phyloP scores from a whole-genome alignment of 2,329 filamentous ascomycete species.

The Penicillium sp. region DNA sequence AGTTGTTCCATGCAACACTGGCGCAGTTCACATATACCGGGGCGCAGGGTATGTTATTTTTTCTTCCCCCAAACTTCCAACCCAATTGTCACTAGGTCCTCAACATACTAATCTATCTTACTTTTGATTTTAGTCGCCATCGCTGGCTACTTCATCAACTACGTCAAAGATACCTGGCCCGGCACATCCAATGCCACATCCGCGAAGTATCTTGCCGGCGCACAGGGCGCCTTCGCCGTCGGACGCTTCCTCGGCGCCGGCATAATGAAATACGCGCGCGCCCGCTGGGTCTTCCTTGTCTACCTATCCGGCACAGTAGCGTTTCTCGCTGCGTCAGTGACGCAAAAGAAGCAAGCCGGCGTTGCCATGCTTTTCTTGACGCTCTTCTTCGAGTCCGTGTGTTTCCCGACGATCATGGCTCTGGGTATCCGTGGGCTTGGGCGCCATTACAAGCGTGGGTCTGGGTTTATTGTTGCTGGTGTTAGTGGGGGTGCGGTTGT shows the following conservation, averaged over 20 bases:
- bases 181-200: conserved; percentile 56
- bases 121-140: conserved; percentile 43
- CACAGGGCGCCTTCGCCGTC: conserved; percentile 69
- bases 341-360: conserved; percentile 49
- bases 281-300: conserved; percentile 68
- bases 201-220: conserved; percentile 70
- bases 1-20: conserved; percentile 71
- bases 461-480: conserved; percentile 69
- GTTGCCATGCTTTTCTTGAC: conserved; percentile 63
- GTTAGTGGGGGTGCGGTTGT: conserved; percentile 72
- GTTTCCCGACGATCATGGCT: conserved; percentile 79
- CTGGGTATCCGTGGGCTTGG: conserved; percentile 75
- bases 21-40: conserved; percentile 81
- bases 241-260: conserved; percentile 68
- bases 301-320: conserved; percentile 66
- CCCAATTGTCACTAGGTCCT: not conserved
- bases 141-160: conserved; percentile 70
- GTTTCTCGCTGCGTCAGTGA: conserved; percentile 53
- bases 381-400: conserved; percentile 77
- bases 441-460: conserved; percentile 73
- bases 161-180: conserved; percentile 60
- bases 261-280: conserved; percentile 65
- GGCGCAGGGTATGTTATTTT: conserved; percentile 56
- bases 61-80: not conserved
- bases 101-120: not conserved